Conservation (phyloP, 768 basidiomycete species). For the Candolleomyces efflorescens region DNA sequence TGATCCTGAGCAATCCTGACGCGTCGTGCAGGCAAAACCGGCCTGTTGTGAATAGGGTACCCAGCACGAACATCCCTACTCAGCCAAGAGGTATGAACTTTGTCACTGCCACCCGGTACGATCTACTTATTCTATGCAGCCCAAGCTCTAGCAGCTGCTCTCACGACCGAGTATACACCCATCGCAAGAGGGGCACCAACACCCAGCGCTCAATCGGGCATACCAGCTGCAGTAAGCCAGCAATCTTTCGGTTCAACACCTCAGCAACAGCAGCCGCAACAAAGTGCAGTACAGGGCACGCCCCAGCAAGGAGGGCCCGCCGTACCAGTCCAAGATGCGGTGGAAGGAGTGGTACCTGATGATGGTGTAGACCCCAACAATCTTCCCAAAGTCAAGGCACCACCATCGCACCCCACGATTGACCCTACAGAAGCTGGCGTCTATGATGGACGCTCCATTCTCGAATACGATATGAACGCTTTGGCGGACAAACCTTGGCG, state of each 20-base stretch:
- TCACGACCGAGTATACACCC: conserved; percentile 82
- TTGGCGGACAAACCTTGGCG: conserved; percentile 89
- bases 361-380: conserved; percentile 60
- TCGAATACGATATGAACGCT: conserved; percentile 76
- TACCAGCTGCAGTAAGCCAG: not conserved
- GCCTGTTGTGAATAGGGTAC: conserved; percentile 11
- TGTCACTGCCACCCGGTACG: not conserved
- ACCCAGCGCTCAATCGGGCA: conserved; percentile 10
- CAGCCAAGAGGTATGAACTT: conserved; percentile 13
- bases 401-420: conserved; percentile 76
- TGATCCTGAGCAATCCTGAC: not conserved
- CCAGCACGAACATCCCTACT: conserved; percentile 11
- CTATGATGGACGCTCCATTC: conserved; percentile 72
- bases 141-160: conserved; percentile 46
- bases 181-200: conserved; percentile 55
- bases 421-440: conserved; percentile 64
- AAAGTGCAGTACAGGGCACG: not conserved
- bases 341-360: conserved; percentile 60
- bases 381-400: conserved; percentile 64
- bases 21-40: conserved; percentile 18
- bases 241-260: conserved; percentile 6
- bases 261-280: conserved; percentile 16
- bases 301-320: not conserved
- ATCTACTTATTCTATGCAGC: conserved; percentile 16
- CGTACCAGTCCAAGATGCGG: conserved; percentile 16